phyloP scores from a whole-genome alignment of 768 basidiomycete genomes.

The Leccinum obscurum region DNA sequence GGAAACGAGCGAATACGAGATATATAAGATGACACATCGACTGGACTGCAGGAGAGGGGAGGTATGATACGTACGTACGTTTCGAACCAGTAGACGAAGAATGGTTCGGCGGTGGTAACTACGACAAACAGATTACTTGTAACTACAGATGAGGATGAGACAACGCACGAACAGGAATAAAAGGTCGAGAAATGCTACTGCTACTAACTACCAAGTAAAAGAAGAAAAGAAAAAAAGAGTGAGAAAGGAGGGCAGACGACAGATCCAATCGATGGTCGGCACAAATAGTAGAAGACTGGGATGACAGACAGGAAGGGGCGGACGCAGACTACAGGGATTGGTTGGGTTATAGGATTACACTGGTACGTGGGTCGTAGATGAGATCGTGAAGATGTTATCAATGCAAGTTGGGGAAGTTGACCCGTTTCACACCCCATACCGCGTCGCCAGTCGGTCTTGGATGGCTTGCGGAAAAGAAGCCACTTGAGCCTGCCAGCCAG shows the following conservation, averaged over 20 bases:
- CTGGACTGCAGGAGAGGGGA: neutral
- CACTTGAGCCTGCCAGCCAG: conserved; percentile 84
- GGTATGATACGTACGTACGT: conserved; percentile 18
- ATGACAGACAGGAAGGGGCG: conserved; percentile 21
- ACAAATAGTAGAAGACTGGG: conserved; percentile 30
- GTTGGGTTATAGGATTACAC: conserved; percentile 17
- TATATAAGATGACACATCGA: conserved; percentile 2
- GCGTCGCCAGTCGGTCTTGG: conserved; percentile 79
- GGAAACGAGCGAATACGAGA: conserved; percentile 7
- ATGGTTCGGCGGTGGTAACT: conserved; percentile 38
- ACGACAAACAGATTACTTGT: conserved; percentile 26
- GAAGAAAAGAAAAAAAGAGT: neutral
- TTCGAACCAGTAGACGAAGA: conserved; percentile 23
- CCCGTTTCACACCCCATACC: conserved; percentile 76
- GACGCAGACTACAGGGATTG: conserved; percentile 10
- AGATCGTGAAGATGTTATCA: conserved; percentile 17
- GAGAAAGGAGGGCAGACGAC: conserved; percentile 7
- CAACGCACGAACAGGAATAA: conserved; percentile 24
- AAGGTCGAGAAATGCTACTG: conserved; percentile 23
- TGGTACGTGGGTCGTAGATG: conserved; percentile 10
- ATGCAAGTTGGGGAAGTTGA: neutral
- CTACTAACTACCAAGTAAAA: conserved; percentile 24
- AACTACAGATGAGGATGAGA: conserved; percentile 32
- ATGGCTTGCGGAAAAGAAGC: conserved; percentile 84
- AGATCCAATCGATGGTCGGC: conserved; percentile 26